Evolutionary conservation across 495 filamentous ascomycete species (phyloP).

Genomic region (Astrocystis sublimbata): DNA sequence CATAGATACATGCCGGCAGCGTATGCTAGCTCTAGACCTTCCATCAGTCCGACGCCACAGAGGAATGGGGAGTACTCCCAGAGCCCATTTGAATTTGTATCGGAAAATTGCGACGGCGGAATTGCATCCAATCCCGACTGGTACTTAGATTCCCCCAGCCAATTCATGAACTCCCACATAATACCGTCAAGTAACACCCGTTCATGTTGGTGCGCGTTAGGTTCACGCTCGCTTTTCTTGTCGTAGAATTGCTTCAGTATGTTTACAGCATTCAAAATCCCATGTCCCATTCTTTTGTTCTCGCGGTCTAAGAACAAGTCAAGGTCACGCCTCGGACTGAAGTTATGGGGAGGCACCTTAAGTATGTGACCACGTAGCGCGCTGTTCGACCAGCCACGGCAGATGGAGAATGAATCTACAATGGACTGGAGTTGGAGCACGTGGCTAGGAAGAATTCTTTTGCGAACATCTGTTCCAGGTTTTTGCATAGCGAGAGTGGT

Average conservation of each 20-base stretch:
- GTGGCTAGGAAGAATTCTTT: constrained; percentile 45
- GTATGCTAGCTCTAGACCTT: constrained; percentile 42
- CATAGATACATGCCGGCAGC: constrained; percentile 34
- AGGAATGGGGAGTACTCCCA: constrained; percentile 55
- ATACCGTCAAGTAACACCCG: constrained; percentile 25
- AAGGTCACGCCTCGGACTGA: constrained; percentile 44
- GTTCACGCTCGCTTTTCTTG: constrained; percentile 26
- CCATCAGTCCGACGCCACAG: constrained; percentile 46
- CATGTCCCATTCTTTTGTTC: constrained; percentile 25
- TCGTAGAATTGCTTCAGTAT: constrained; percentile 30
- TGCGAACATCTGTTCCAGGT: constrained; percentile 36
- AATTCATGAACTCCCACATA: constrained; percentile 39
- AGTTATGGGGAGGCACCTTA: constrained; percentile 29
- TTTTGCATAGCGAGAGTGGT: constrained; percentile 46
- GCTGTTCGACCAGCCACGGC: constrained; percentile 43
- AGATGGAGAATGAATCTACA: constrained; percentile 44
- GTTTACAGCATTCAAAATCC: constrained; percentile 27
- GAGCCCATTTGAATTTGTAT: constrained; percentile 46
- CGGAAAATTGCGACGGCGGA: constrained; percentile 46
- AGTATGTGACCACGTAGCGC: constrained; percentile 35
- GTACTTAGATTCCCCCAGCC: constrained; percentile 47
- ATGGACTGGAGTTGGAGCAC: constrained; percentile 52
- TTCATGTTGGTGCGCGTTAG: too few species aligned
- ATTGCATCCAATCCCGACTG: constrained; percentile 34
- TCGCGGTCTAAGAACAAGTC: constrained; percentile 45